phyloP scores from a whole-genome alignment of 148 eudicot genomes.

The Fallopia convolvulus region DNA sequence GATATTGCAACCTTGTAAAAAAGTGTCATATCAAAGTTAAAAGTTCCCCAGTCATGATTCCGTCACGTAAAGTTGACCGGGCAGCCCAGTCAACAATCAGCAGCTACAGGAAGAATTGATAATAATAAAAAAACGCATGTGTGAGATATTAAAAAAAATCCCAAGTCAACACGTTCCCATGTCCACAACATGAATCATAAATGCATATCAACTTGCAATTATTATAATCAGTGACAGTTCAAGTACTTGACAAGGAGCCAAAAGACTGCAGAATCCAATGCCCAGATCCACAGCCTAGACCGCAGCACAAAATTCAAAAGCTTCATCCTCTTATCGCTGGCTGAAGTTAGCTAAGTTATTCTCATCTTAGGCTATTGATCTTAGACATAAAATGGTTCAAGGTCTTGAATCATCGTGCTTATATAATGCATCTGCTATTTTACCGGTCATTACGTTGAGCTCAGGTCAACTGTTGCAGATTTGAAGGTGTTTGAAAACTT shows the following conservation, averaged over 20 bases:
- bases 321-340: neutral
- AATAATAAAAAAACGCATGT: neutral
- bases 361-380: neutral
- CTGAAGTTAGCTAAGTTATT: neutral
- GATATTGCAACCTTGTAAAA: neutral
- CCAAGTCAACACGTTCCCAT: conserved; percentile 12
- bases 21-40: neutral
- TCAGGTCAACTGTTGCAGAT: neutral
- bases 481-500: neutral
- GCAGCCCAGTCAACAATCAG: conserved; percentile 1
- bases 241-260: neutral
- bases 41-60: neutral
- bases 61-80: neutral
- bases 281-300: neutral
- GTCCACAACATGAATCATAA: conserved; percentile 9
- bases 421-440: neutral
- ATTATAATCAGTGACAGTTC: conserved; percentile 4
- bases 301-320: neutral
- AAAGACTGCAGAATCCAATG: conserved; percentile 4
- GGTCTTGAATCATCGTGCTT: neutral
- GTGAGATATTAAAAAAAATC: neutral
- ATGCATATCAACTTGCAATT: conserved; percentile 3
- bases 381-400: neutral
- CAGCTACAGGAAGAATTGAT: neutral
- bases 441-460: neutral